These are phyloP conservation scores for Pseudoperonospora humuli DNA, from an alignment of 352 stramenopile genomes.

Conservation along the genomic window DNA sequence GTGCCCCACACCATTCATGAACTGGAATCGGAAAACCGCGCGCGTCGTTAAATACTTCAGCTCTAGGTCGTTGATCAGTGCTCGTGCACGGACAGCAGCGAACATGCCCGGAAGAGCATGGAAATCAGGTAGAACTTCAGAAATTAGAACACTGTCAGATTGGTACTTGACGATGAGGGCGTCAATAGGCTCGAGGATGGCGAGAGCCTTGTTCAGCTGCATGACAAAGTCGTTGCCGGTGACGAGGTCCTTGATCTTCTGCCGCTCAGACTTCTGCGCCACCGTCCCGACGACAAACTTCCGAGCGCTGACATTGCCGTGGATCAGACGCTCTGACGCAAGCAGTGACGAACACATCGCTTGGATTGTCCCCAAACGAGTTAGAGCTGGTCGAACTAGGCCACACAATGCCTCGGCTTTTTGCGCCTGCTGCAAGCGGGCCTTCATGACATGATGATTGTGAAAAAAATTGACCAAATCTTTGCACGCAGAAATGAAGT, in stretches of 20 bases:
- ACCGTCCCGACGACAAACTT: neutral
- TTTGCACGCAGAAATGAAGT: too few relatives aligned
- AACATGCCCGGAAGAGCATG: neutral
- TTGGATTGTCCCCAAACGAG: neutral
- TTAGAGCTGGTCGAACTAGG: neutral
- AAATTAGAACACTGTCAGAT: neutral
- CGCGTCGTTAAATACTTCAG: neutral
- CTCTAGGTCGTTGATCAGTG: neutral
- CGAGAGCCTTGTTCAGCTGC: neutral
- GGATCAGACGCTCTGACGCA: too few relatives aligned
- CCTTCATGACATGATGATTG: neutral
- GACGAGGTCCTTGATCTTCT: neutral
- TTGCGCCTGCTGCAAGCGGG: neutral
- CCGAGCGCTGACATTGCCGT: neutral
- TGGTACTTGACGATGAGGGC: neutral
- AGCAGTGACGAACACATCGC: neutral
- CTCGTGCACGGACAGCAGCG: too few relatives aligned
- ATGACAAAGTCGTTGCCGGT: neutral
- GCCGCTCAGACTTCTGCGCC: neutral
- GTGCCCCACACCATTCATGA: too few relatives aligned
- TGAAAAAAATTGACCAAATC: too few relatives aligned
- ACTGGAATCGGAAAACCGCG: neutral
- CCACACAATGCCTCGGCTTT: neutral
- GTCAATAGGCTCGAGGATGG: neutral
- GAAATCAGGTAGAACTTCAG: neutral